Evolutionary conservation across 2,329 filamentous ascomycete genomes (phyloP), one percentile per base, ranked within the genome.

Genomic region (Basipetospora sp.): DNA sequence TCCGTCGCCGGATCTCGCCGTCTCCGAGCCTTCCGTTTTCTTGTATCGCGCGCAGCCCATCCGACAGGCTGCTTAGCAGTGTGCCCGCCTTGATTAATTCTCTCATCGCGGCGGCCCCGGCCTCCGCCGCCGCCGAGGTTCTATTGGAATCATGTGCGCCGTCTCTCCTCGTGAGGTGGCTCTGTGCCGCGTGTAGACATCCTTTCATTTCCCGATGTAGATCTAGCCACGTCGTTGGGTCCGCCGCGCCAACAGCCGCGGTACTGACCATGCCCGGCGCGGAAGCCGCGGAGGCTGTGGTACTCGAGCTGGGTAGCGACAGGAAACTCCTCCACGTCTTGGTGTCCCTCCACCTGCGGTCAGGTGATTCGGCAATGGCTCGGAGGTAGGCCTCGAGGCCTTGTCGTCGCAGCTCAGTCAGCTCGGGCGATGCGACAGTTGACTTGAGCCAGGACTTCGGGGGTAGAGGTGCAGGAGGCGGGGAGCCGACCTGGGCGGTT

Each of bases 391-490:
- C 57, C 53, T 88, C 80, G 8, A 90, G 66, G 0, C 67, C 75
- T 10, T 57, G 50, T 31, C 82, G 74, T n/a, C 83, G 75, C 44
- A 74, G 60, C 52, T 83, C 78, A 18, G 82, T 79, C 31, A 85
- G 67, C 34, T 77, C 71, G 15, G 77, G 65, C 8, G 75, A 82
- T 39, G 67, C 71, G 37, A 82, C 65, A 3, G 82, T 87, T 8
- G 74, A 75, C 42, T 77, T 73, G 51, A 88, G 72, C 81, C 81
- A 90, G 33, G 77, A 75, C 53, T 90, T 90, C 11, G 61, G 62
- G 0, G 83, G 83, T 2, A 88, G 64, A 0, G 78, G 60, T 1
- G 64, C 62, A 0, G 83, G 83, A 6, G 83, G 81, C 15, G 79
- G 55, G 16, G 63, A 52, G 47, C 75, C 74, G 40, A 77, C 69